Evolutionary conservation across 2,329 filamentous ascomycete species (phyloP).

Genomic region (Sclerotinia borealis): DNA sequence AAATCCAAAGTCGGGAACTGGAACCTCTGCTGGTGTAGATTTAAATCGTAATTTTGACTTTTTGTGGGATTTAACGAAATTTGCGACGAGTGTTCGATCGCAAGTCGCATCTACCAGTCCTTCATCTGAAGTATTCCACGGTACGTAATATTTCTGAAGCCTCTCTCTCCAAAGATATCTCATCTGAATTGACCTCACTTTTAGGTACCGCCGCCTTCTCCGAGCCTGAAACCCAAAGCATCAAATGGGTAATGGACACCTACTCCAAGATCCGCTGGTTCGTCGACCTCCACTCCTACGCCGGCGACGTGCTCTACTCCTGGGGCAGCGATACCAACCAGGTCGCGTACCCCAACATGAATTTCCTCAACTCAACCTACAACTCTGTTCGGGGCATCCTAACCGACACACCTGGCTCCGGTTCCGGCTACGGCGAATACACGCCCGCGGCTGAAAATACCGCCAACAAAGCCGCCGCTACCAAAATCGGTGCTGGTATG

Average conservation of each 20-base stretch:
- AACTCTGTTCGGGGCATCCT: constrained; percentile 45
- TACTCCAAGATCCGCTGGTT: constrained; percentile 49
- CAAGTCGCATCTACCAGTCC: constrained; percentile 36
- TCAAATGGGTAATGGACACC: constrained; percentile 46
- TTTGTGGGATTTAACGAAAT: constrained; percentile 47
- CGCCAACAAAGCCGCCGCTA: constrained; percentile 32
- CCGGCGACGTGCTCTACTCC: constrained; percentile 47
- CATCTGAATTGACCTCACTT: background rate
- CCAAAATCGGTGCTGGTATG: constrained; percentile 37
- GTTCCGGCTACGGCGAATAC: constrained; percentile 41
- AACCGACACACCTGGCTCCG: constrained; percentile 33
- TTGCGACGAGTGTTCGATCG: constrained; percentile 36
- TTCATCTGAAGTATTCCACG: constrained; percentile 34
- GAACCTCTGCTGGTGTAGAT: constrained; percentile 41
- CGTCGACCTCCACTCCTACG: constrained; percentile 51
- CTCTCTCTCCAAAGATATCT: background rate
- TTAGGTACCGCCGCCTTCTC: constrained; percentile 44
- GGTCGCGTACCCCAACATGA: constrained; percentile 40
- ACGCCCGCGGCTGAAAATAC: constrained; percentile 35
- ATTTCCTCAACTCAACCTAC: constrained; percentile 47
- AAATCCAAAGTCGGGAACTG: constrained; percentile 37
- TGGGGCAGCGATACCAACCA: constrained; percentile 54
- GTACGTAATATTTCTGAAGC: constrained; percentile 13
- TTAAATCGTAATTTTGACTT: constrained; percentile 54
- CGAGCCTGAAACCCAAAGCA: constrained; percentile 50